A percentile compares a stretch with the other conserved stretches of the same genome.
Conservation (phyloP, 306 rosid species). For the Senna tora region DNA sequence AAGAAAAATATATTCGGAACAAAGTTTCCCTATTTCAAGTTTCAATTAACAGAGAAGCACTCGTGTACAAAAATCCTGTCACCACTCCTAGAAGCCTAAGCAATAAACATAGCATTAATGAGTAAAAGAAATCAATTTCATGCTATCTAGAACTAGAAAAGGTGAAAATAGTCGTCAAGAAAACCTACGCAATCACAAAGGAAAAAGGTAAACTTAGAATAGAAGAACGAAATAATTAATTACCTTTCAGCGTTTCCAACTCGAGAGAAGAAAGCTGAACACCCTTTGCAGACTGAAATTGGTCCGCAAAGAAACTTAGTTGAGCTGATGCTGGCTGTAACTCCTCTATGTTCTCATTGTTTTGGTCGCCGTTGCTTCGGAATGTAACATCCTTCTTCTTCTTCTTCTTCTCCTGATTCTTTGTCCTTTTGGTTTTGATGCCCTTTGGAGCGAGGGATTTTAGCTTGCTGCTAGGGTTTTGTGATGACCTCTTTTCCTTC, state of each 20-base stretch:
- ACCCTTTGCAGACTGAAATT: constrained; percentile 61
- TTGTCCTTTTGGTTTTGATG: constrained; percentile 8
- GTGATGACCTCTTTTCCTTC: constrained; percentile 17
- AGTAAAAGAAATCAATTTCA: constrained; percentile 5
- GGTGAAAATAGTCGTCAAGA: background rate
- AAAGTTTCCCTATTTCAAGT: background rate
- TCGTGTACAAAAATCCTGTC: background rate
- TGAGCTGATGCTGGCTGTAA: constrained; percentile 37
- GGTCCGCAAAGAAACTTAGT: constrained; percentile 56
- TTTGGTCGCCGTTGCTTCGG: background rate
- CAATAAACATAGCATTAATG: background rate
- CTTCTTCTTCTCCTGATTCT: constrained; percentile 21
- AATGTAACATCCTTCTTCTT: constrained; percentile 16
- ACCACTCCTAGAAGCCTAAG: background rate
- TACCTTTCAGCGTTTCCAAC: constrained; percentile 69
- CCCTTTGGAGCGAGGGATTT: constrained; percentile 33
- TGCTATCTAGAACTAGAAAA: background rate
- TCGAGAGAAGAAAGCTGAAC: constrained; percentile 76
- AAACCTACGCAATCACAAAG: background rate
- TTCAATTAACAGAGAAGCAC: background rate
- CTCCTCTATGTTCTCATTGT: background rate
- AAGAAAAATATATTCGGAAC: background rate
- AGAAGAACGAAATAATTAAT: too few relatives aligned
- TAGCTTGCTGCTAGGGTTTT: constrained; percentile 34
- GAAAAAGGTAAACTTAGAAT: background rate